Conservation (phyloP, 202 grass and related monocot genomes). For the Saccharum hybrid region DNA sequence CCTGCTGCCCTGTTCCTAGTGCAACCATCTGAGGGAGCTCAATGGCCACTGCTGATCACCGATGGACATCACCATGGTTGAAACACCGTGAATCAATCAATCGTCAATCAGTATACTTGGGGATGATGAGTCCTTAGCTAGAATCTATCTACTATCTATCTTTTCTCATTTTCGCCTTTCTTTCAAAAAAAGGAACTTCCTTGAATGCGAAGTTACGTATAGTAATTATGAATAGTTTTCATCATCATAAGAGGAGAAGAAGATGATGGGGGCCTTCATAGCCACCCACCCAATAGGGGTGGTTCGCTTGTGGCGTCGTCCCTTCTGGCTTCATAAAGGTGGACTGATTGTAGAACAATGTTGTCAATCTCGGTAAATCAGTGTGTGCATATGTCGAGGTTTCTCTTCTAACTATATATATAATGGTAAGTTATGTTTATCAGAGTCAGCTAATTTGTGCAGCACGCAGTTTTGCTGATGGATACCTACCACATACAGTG, state of each 20-base stretch:
- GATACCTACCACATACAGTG: no score
- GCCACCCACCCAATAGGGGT: slow-evolving; percentile 38
- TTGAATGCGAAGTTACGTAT: slow-evolving; percentile 83
- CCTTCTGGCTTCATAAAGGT: slow-evolving; percentile 29
- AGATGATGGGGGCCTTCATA: slow-evolving; percentile 36
- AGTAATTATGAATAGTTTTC: slow-evolving; percentile 67
- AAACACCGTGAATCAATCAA: slow-evolving; percentile 7
- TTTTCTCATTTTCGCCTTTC: slow-evolving; percentile 44
- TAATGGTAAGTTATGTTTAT: background rate
- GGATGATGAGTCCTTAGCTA: slow-evolving; percentile 47
- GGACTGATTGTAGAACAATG: slow-evolving; percentile 22
- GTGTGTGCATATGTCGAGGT: slow-evolving; percentile 23
- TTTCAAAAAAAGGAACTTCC: slow-evolving; percentile 62
- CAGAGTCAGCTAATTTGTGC: background rate
- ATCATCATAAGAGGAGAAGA: slow-evolving; percentile 44
- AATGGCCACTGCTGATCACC: background rate
- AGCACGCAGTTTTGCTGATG: background rate
- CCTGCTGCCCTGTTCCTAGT: slow-evolving; percentile 11
- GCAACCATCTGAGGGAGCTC: slow-evolving; percentile 8
- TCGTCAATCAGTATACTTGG: slow-evolving; percentile 45
- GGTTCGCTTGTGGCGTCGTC: slow-evolving; percentile 21
- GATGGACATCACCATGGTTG: background rate
- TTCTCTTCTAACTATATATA: slow-evolving; percentile 13
- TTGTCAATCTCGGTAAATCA: slow-evolving; percentile 31
- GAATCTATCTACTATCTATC: background rate